A percentile compares a stretch with the other conserved stretches of the same genome.
These are phyloP conservation scores for Psilocybe cubensis DNA, from an alignment of 768 basidiomycete species.

Conservation along the genomic window DNA sequence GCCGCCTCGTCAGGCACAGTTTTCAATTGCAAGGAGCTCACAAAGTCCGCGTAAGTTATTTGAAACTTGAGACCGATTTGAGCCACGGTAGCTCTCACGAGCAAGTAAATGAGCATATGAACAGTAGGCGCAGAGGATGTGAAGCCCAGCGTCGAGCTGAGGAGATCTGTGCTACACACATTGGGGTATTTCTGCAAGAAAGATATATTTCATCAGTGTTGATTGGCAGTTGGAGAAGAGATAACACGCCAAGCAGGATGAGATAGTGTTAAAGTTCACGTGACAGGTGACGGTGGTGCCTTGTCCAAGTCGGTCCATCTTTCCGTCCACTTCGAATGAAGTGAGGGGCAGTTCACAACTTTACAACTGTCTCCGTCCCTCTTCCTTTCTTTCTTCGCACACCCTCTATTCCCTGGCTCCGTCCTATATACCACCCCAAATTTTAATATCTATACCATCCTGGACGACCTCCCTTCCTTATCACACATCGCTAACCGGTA, in stretches of 20 bases:
- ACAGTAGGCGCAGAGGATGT: neutral
- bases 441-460: neutral
- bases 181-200: too few relatives aligned
- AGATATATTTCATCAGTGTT: too few relatives aligned
- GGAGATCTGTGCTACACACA: too few relatives aligned
- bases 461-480: neutral
- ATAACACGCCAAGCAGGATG: conserved; percentile 1
- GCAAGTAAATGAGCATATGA: neutral
- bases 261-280: conserved; percentile 7
- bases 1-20: conserved; percentile 10
- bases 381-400: conserved; percentile 12
- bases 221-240: too few relatives aligned
- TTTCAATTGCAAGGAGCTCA: conserved; percentile 6
- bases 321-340: conserved; percentile 19
- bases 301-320: conserved; percentile 19
- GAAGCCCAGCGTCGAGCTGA: neutral
- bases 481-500: conserved; percentile 26
- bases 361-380: conserved; percentile 17
- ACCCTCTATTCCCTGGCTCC: conserved; percentile 1
- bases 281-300: conserved; percentile 15
- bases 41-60: conserved; percentile 16
- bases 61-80: conserved; percentile 2
- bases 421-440: conserved; percentile 4
- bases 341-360: conserved; percentile 11
- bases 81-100: conserved; percentile 6